Evolutionary conservation across 176 grass and related monocot genomes (phyloP).

Genomic region (Calamus simplicifolius): DNA sequence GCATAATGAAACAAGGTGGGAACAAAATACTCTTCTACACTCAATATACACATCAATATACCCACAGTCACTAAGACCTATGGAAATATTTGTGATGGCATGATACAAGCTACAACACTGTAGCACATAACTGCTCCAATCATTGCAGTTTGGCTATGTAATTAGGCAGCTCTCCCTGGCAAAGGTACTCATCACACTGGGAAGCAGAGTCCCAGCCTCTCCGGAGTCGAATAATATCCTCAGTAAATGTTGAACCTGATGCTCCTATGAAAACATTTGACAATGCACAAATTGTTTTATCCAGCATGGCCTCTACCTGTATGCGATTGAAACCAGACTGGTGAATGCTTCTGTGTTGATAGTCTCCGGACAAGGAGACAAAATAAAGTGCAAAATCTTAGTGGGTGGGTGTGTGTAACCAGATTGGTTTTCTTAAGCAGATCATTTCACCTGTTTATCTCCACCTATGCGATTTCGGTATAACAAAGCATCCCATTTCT

Average conservation of each 20-base stretch:
- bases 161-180: conserved; percentile 75
- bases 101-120: too few relatives aligned
- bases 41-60: too few relatives aligned
- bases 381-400: too few relatives aligned
- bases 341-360: too few relatives aligned
- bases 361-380: too few relatives aligned
- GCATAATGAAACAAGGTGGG: too few relatives aligned
- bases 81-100: too few relatives aligned
- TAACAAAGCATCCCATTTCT: conserved; percentile 92
- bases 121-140: background rate
- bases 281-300: conserved; percentile 84
- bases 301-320: conserved; percentile 91
- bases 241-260: conserved; percentile 87
- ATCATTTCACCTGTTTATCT: conserved; percentile 48
- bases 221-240: conserved; percentile 74
- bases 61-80: too few relatives aligned
- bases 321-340: background rate
- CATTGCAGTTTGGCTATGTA: conserved; percentile 62
- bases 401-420: too few relatives aligned
- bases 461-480: conserved; percentile 65
- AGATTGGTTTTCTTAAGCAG: too few relatives aligned
- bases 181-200: conserved; percentile 83
- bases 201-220: conserved; percentile 71
- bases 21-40: too few relatives aligned
- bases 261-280: conserved; percentile 81